A percentile compares a stretch with the other conserved stretches of the same genome.
Evolutionary conservation across 176 grass and related monocot genomes (phyloP).

Genomic region (Aegilops speltoides): DNA sequence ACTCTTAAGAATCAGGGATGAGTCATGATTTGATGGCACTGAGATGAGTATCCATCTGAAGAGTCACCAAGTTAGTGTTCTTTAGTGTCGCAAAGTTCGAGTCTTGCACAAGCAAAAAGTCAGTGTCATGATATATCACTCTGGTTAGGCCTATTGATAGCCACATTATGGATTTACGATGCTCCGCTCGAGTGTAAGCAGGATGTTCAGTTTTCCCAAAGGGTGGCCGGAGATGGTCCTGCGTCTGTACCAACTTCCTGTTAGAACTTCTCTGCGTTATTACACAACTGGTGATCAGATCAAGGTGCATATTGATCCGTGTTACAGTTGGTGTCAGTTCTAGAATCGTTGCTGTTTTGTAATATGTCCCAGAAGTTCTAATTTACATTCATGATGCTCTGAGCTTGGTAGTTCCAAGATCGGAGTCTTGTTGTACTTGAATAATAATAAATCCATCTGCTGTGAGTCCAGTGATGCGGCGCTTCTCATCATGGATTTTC

Average conservation of each 20-base stretch:
- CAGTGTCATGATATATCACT: slow-evolving; percentile 6
- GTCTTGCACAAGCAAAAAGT: not conserved
- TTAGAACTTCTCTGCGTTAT: not conserved
- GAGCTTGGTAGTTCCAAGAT: not conserved
- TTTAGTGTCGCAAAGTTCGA: not conserved
- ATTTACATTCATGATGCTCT: not conserved
- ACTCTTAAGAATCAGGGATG: slow-evolving; percentile 6
- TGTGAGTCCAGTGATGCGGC: not conserved
- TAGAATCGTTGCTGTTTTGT: not conserved
- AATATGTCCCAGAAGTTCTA: not conserved
- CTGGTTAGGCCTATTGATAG: not conserved
- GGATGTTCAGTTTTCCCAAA: slow-evolving; percentile 13
- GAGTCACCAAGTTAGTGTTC: not conserved
- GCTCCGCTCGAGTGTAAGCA: not conserved
- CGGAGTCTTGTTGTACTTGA: not conserved
- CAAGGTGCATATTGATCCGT: not conserved
- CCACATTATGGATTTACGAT: not conserved
- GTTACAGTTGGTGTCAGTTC: not conserved
- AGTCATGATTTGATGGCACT: no score
- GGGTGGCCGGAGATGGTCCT: not conserved
- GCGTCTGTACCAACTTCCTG: not conserved
- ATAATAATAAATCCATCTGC: slow-evolving; percentile 29
- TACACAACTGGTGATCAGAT: not conserved
- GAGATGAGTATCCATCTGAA: not conserved
- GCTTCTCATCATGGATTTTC: not conserved